These are phyloP conservation scores for Syzygium grande DNA, from an alignment of 345 rosid species.

Conservation along the genomic window DNA sequence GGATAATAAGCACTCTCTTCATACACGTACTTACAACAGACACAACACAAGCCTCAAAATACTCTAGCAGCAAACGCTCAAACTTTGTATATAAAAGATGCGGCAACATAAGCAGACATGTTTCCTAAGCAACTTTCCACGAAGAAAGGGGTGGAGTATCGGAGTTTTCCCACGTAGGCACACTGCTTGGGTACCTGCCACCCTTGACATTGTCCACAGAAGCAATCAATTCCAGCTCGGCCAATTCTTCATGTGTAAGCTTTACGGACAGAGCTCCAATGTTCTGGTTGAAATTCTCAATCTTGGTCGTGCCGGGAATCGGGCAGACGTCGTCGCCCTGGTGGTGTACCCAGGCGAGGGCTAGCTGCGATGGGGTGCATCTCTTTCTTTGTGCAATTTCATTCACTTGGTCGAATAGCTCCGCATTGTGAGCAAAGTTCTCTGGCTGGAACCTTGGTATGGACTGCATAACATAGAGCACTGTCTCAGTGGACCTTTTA, in stretches of 20 bases:
- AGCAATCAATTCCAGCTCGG: constrained; percentile 44
- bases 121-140: constrained; percentile 17
- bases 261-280: constrained; percentile 51
- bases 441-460: constrained; percentile 56
- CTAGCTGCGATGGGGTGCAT: constrained; percentile 58
- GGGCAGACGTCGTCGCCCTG: constrained; percentile 58
- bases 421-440: constrained; percentile 41
- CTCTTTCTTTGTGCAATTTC: constrained; percentile 41
- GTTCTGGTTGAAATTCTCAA: constrained; percentile 51
- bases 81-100: background rate
- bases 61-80: background rate
- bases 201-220: constrained; percentile 30
- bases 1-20: no score
- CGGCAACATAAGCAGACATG: background rate
- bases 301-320: constrained; percentile 58
- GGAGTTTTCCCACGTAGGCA: constrained; percentile 12
- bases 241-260: constrained; percentile 44
- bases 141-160: constrained; percentile 56
- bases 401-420: constrained; percentile 28
- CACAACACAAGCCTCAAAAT: background rate
- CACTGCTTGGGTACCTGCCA: constrained; percentile 7
- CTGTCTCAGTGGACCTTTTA: background rate
- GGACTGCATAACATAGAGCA: constrained; percentile 14
- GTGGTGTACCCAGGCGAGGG: constrained; percentile 68
- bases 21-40: no score